Base-by-base conservation (phyloP, 208 protist genomes). In the Trypanosoma melophagium region DNA sequence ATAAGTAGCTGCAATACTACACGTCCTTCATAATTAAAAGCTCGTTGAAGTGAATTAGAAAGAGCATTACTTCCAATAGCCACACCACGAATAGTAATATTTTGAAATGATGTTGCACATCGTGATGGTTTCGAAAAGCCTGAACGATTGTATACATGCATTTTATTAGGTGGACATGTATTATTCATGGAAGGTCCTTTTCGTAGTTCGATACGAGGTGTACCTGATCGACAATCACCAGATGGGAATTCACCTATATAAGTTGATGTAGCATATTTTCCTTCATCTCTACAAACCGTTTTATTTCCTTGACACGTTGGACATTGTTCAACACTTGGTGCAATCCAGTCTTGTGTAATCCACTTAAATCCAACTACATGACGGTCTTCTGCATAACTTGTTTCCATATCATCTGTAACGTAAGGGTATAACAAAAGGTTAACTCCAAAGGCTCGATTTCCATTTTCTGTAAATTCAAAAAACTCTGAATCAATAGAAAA, bases 301-400 rank as follows among this genome's bases (percentile, higher is more conserved):
- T 79, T 74, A 35, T 61, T 70, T 19, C 88, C 88, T 22, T 76
- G 86, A 74, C 88, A 94, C 7, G 81, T 90, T 38, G 85, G 86
- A 74, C 88, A 94, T 69, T 84, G 68, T 60, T 69, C 69, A 16
- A 14, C 22, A 62, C 57, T 65, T 31, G 83, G 85, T 35, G 80
- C 69, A 50, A 60, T 53, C 86, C 88, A 94, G 13, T 77, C 66
- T 74, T 91, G 85, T 47, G 66, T 19, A 16, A 85, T 24, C 86
- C 88, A 94, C 68, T 90, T 87, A 79, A 90, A 94, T 55, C 88
- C 88, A 19, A 73, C 62, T 9, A 92, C 79, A 68, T 90, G 88
- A 53, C 83, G 81, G 67, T 94, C 85, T 53, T 70, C 69, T 28
- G 80, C 57, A 74, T 88, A 90, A 71, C 79, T 87, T 38, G 68